A percentile compares a stretch with the other conserved stretches of the same genome.
These are phyloP conservation scores for Candida gorgasii DNA, from an alignment of 805 yeast species.

Conservation along the genomic window DNA sequence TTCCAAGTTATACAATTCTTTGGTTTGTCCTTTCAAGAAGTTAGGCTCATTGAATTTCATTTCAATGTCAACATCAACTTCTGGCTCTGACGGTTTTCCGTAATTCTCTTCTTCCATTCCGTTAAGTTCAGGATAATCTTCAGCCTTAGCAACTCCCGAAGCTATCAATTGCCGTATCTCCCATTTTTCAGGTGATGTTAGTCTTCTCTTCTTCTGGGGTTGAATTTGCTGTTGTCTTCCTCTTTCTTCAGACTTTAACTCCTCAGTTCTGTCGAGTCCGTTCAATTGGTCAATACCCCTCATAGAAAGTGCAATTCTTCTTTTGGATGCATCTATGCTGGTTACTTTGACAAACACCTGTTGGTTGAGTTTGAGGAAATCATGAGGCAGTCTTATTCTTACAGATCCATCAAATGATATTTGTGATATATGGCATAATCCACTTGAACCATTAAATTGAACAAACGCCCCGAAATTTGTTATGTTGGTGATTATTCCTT, in stretches of 20 bases:
- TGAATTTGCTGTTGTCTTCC: slow-evolving; percentile 13
- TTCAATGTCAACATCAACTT: slow-evolving; percentile 68
- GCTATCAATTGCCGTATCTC: slow-evolving; percentile 82
- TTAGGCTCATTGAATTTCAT: slow-evolving; percentile 67
- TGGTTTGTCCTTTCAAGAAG: slow-evolving; percentile 60
- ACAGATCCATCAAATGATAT: slow-evolving; percentile 44
- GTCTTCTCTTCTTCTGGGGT: slow-evolving; percentile 30
- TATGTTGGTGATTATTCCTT: slow-evolving; percentile 61
- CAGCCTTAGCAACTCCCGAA: slow-evolving; percentile 68
- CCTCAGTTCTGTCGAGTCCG: slow-evolving; percentile 46
- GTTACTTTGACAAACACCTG: slow-evolving; percentile 64
- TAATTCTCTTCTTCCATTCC: slow-evolving; percentile 22
- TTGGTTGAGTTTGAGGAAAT: slow-evolving; percentile 56
- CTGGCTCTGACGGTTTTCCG: slow-evolving; percentile 26
- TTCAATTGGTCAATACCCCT: slow-evolving; percentile 69
- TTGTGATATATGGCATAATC: slow-evolving; percentile 78
- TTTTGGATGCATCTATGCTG: slow-evolving; percentile 36
- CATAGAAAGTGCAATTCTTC: slow-evolving; percentile 55
- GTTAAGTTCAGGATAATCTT: slow-evolving; percentile 65
- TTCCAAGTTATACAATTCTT: slow-evolving; percentile 34
- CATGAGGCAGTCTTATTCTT: slow-evolving; percentile 60
- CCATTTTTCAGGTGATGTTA: slow-evolving; percentile 90
- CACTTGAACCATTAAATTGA: slow-evolving; percentile 45
- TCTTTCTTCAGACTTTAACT: slow-evolving; percentile 11
- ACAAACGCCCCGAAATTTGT: slow-evolving; percentile 81